phyloP scores from a whole-genome alignment of 2,329 filamentous ascomycete genomes.

The Aspergillus ruber region DNA sequence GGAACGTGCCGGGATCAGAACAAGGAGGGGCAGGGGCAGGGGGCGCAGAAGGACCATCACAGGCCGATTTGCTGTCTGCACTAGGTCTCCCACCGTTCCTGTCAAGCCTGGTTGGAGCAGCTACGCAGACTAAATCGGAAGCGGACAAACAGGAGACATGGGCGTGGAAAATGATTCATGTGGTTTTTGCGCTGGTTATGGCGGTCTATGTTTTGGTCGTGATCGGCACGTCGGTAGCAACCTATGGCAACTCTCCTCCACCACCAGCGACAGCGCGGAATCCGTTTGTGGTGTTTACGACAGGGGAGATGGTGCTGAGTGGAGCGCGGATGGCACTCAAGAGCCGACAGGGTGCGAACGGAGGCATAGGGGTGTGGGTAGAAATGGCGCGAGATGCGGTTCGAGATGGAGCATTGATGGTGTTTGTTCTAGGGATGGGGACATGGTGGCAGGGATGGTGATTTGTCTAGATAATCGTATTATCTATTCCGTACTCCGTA shows the following conservation, averaged over 20 bases:
- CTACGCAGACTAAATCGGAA: constrained; percentile 31
- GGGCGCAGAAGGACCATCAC: constrained; percentile 9
- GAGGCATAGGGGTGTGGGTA: constrained; percentile 27
- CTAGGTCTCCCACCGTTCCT: constrained; percentile 38
- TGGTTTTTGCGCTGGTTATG: constrained; percentile 51
- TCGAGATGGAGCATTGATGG: constrained; percentile 38
- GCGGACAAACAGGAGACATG: constrained; percentile 28
- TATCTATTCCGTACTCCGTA: too few species aligned
- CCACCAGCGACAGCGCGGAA: constrained; percentile 41
- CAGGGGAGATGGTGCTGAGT: constrained; percentile 40
- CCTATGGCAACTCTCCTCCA: constrained; percentile 36
- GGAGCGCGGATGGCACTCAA: constrained; percentile 29
- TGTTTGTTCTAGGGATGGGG: constrained; percentile 41
- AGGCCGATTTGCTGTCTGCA: constrained; percentile 32
- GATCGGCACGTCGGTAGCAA: constrained; percentile 29
- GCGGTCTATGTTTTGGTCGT: constrained; percentile 47
- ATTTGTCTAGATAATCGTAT: constrained; percentile 10
- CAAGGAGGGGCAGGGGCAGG: constrained; percentile 9
- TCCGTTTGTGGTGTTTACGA: constrained; percentile 41
- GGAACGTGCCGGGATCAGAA: constrained; percentile 19
- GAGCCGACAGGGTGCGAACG: constrained; percentile 17
- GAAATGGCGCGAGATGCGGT: constrained; percentile 34
- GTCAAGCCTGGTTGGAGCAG: constrained; percentile 33
- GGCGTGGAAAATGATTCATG: constrained; percentile 54
- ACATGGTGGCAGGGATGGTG: constrained; percentile 35